phyloP scores from a whole-genome alignment of 129 eudicot species.

The Lonicera japonica region DNA sequence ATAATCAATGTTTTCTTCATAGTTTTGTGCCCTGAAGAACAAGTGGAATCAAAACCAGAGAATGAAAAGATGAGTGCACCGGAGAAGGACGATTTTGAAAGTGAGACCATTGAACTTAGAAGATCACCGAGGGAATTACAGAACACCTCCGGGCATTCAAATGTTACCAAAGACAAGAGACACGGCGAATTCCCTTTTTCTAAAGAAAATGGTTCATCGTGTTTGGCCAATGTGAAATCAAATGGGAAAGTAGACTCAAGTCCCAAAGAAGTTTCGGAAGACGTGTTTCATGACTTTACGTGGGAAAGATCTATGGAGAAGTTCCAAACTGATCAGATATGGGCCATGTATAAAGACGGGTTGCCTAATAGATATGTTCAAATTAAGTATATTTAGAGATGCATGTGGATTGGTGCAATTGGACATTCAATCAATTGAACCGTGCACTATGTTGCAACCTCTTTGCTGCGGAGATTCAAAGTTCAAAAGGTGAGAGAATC shows the following conservation, averaged over 20 bases:
- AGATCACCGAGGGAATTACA: conserved; percentile 26
- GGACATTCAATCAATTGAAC: conserved; percentile 32
- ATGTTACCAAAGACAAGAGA: conserved; percentile 5
- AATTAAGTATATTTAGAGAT: conserved; percentile 21
- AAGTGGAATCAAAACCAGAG: not conserved
- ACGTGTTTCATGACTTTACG: conserved; percentile 30
- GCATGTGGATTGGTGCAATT: conserved; percentile 12
- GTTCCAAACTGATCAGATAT: conserved; percentile 47
- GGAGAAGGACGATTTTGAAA: too few species aligned
- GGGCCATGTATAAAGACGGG: conserved; percentile 42
- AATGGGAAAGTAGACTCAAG: too few species aligned
- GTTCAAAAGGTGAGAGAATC: conserved; percentile 4
- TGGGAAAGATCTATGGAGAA: conserved; percentile 22
- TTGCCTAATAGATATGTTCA: conserved; percentile 30
- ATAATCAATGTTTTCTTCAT: conserved; percentile 9
- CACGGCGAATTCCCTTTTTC: conserved; percentile 6
- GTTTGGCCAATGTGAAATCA: not conserved
- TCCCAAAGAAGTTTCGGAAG: not conserved
- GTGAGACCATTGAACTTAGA: too few species aligned
- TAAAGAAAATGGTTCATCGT: conserved; percentile 3
- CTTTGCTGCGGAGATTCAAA: conserved; percentile 36
- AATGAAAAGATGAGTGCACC: too few species aligned
- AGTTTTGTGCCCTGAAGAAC: conserved; percentile 19
- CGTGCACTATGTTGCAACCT: not conserved
- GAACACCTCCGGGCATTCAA: not conserved